Base-by-base conservation (phyloP, 2,329 filamentous ascomycete species). In the Scolecobasidium constrictum region DNA sequence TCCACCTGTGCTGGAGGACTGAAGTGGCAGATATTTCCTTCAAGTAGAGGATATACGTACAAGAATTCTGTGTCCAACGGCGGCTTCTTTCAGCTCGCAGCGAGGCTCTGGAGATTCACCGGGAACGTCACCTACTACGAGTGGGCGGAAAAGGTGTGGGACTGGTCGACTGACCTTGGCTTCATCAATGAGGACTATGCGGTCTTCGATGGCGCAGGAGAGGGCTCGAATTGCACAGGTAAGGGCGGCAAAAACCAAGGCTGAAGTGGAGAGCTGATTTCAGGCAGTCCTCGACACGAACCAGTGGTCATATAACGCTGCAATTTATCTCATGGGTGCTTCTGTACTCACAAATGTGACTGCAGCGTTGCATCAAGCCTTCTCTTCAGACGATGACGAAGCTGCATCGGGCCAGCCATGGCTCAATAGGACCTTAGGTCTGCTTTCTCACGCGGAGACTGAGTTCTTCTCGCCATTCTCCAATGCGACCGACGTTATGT, bases 401-500 rank as follows among this genome's bases (percentile, higher is more conserved):
- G n/a, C n/a, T n/a, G 63, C 65, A 35, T 49, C 52, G 22, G 17
- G 12, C 54, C 11, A 21, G 7, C 48, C 63, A 9, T 94, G 78
- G 74, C 69, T 72, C 39, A 52, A 62, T 4, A 71, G 78, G 17
- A 60, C 76, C 2, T 62, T 75, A 40, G 78, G 77, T 5, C 75
- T 86, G 11, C 61, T 68, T 16, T 59, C 62, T 20, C 56, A 62
- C 17, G 56, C 59, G 35, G 53, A 56, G 2, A 69, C 73, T 45
- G 86, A 86, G 63, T 61, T 50, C 42, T 85, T 86, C 63, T 69
- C 75, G 52, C 57, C 66, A 1, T 61, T 50, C 41, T 53, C 65
- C 38, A 69, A 72, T 47, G 53, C 65, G 38, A 69, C 71, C 47
- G 56, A 63, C 1, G 61, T 86, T 56, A 70, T 84, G 56, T 73